Evolutionary conservation across 495 filamentous ascomycete genomes (phyloP).

Genomic region (Recurvomyces mirabilis): DNA sequence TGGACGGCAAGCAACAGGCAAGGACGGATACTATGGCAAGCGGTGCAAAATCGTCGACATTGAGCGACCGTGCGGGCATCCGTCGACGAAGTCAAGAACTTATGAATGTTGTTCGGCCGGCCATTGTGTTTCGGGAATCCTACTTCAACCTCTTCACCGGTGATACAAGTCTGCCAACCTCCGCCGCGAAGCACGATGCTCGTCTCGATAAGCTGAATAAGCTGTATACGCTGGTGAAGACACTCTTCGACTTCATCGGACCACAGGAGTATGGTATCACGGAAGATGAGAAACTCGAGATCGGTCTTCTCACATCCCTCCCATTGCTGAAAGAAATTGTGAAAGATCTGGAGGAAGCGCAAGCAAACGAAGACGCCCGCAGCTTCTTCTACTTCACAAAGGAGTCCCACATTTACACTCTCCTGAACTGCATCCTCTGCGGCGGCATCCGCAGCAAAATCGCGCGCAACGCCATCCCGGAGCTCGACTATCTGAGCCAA

Average conservation of each 20-base stretch:
- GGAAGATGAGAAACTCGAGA: conserved; percentile 90
- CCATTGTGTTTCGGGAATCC: conserved; percentile 34
- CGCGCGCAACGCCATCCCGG: conserved; percentile 81
- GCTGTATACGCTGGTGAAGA: conserved; percentile 83
- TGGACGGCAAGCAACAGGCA: neutral
- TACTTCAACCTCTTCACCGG: conserved; percentile 85
- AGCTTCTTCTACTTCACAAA: conserved; percentile 99
- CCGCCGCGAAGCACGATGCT: conserved; percentile 71
- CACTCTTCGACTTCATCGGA: conserved; percentile 95
- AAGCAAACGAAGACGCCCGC: conserved; percentile 84
- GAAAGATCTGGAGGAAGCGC: conserved; percentile 90
- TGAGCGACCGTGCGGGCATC: conserved; percentile 33
- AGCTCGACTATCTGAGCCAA: conserved; percentile 93
- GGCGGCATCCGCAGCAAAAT: conserved; percentile 91
- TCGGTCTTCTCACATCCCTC: conserved; percentile 84
- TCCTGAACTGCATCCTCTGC: conserved; percentile 95
- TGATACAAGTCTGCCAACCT: conserved; percentile 43
- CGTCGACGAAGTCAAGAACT: conserved; percentile 27
- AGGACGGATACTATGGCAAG: conserved; percentile 1
- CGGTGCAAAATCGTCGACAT: conserved; percentile 7
- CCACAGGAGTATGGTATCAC: conserved; percentile 97
- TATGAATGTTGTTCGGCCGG: conserved; percentile 3
- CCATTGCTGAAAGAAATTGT: conserved; percentile 94
- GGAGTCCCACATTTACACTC: conserved; percentile 94
- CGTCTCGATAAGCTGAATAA: conserved; percentile 80